Percentiles rank a stretch among this genome's conserved stretches.
phyloP scores from a whole-genome alignment of 192 early-diverging fungal species.

The Coemansia sp. region DNA sequence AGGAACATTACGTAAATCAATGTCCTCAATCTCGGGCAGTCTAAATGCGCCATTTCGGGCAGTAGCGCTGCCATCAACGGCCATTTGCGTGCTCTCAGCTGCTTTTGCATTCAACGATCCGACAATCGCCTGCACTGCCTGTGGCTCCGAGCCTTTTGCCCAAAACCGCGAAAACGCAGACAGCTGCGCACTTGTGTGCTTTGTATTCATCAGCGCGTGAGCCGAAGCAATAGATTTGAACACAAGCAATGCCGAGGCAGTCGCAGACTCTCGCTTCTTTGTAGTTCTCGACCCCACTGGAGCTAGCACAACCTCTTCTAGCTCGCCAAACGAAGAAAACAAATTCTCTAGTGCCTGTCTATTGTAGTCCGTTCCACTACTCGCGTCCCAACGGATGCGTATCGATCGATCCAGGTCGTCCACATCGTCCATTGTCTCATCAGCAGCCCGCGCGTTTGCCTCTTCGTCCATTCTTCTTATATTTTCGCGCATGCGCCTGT shows the following conservation, averaged over 20 bases:
- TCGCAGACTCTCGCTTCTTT: constrained; percentile 1
- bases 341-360: constrained; percentile 14
- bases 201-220: constrained; percentile 33
- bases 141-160: constrained; percentile 31
- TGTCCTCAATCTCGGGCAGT: constrained; percentile 19
- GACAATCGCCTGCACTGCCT: constrained; percentile 15
- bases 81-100: background rate
- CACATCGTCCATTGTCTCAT: constrained; percentile 15
- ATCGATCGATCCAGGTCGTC: constrained; percentile 41
- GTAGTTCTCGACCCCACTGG: constrained; percentile 15
- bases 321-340: constrained; percentile 30
- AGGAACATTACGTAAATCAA: constrained; percentile 27
- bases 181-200: constrained; percentile 3
- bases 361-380: background rate
- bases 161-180: constrained; percentile 24
- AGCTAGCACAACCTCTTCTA: constrained; percentile 45
- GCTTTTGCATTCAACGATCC: no score
- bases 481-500: constrained; percentile 37
- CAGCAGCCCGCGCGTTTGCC: background rate
- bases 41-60: background rate
- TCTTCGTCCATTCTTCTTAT: constrained; percentile 8
- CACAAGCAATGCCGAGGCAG: constrained; percentile 33
- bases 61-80: background rate
- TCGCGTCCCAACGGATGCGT: constrained; percentile 27
- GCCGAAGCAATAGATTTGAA: constrained; percentile 35